Evolutionary conservation across 169 alveolate genomes (phyloP).

Genomic region (Plasmodium vivax): DNA sequence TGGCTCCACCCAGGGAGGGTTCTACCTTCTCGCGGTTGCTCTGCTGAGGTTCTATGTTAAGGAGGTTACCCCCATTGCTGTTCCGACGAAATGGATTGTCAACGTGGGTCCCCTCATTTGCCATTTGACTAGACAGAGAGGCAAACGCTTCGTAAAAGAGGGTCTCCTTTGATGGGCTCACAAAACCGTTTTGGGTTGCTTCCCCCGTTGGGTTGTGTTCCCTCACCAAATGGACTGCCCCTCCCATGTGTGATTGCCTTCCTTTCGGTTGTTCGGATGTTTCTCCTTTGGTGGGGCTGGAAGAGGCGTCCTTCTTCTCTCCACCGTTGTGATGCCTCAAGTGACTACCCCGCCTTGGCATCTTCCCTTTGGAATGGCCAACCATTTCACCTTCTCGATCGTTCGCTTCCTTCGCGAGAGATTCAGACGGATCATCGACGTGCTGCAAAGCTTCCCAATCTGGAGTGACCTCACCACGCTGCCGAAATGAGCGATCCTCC

Average conservation of each 20-base stretch:
- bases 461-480: background rate
- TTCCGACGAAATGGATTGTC: background rate
- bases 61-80: background rate
- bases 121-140: background rate
- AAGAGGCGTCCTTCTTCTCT: background rate
- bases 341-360: background rate
- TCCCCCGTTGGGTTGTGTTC: background rate
- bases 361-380: background rate
- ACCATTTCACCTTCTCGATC: background rate
- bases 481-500: background rate
- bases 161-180: background rate
- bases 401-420: background rate
- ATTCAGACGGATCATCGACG: background rate
- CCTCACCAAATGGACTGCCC: background rate
- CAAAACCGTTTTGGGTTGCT: background rate
- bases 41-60: background rate
- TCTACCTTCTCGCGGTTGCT: background rate
- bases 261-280: background rate
- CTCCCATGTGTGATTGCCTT: background rate
- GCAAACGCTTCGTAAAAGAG: background rate
- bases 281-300: background rate
- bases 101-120: background rate
- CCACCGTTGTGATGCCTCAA: background rate
- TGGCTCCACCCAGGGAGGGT: background rate
- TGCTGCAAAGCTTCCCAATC: background rate